Conservation (phyloP, 1,284 basidiomycete species). For the Cutaneotrichosporon sp. region DNA sequence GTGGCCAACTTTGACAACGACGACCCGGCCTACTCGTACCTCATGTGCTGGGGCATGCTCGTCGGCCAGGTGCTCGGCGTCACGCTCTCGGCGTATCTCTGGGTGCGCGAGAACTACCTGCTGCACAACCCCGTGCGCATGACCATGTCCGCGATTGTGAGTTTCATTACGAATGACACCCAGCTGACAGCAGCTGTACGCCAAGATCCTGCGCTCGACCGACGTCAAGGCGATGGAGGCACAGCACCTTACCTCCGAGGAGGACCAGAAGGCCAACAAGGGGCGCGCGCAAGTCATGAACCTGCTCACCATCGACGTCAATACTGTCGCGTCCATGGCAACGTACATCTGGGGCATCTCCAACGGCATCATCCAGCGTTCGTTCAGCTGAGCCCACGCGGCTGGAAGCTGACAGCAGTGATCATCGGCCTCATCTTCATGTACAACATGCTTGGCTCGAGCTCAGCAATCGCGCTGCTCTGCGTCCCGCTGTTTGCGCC, state of each 20-base stretch:
- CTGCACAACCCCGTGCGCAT: slow-evolving; percentile 47
- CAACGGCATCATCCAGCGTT: slow-evolving; percentile 43
- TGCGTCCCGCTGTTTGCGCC: slow-evolving; percentile 43
- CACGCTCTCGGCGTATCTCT: slow-evolving; percentile 32
- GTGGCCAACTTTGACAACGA: slow-evolving; percentile 37
- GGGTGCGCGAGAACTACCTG: slow-evolving; percentile 48
- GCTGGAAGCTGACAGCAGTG: slow-evolving; percentile 28
- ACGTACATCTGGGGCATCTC: slow-evolving; percentile 40
- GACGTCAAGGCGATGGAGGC: slow-evolving; percentile 50
- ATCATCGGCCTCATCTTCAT: slow-evolving; percentile 41
- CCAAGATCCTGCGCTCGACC: slow-evolving; percentile 47
- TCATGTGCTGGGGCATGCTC: slow-evolving; percentile 51
- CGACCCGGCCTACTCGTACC: slow-evolving; percentile 44
- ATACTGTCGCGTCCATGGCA: slow-evolving; percentile 39
- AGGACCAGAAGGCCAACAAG: slow-evolving; percentile 30
- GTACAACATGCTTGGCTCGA: slow-evolving; percentile 48
- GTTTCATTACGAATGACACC: neutral
- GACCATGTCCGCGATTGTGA: slow-evolving; percentile 41
- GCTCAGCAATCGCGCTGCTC: slow-evolving; percentile 45
- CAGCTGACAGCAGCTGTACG: slow-evolving; percentile 41
- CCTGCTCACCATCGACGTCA: slow-evolving; percentile 47
- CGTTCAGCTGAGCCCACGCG: slow-evolving; percentile 19
- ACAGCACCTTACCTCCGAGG: slow-evolving; percentile 33
- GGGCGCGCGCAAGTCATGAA: slow-evolving; percentile 51
- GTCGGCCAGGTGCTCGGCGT: slow-evolving; percentile 40